Conservation (phyloP, 768 basidiomycete species). For the Boletus vermiculosoides region DNA sequence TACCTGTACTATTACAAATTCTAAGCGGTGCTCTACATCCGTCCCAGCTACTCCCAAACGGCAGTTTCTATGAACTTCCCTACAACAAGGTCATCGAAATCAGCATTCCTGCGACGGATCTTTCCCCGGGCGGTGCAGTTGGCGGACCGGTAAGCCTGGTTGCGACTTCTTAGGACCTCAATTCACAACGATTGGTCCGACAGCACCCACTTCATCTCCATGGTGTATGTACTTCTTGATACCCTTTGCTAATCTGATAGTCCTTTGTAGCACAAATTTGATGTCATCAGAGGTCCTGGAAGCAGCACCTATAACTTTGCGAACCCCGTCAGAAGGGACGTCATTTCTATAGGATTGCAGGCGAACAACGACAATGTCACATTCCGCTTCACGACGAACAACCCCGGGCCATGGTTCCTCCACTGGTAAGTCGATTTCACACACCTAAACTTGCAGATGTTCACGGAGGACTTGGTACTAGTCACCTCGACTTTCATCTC, state of each 20-base stretch:
- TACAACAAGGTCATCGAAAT: slow-evolving; percentile 46
- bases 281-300: slow-evolving; percentile 41
- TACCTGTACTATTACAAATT: slow-evolving; percentile 45
- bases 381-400: slow-evolving; percentile 63
- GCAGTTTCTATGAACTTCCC: slow-evolving; percentile 42
- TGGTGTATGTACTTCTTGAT: slow-evolving; percentile 34
- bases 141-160: slow-evolving; percentile 13
- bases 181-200: not conserved
- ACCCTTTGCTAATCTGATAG: not conserved
- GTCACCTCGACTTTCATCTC: slow-evolving; percentile 26
- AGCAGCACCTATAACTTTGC: slow-evolving; percentile 39
- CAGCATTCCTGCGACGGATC: slow-evolving; percentile 30
- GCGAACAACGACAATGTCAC: slow-evolving; percentile 40
- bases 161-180: not conserved
- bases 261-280: slow-evolving; percentile 37
- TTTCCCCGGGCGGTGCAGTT: slow-evolving; percentile 1
- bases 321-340: slow-evolving; percentile 56
- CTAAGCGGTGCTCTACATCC: slow-evolving; percentile 37
- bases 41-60: slow-evolving; percentile 39
- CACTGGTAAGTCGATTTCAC: slow-evolving; percentile 16
- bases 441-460: no score
- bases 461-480: not conserved
- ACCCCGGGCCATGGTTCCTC: slow-evolving; percentile 39
- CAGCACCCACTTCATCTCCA: slow-evolving; percentile 44
- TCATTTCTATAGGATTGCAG: slow-evolving; percentile 31